Percentiles rank a stretch among this genome's conserved stretches.
These are phyloP conservation scores for Petunia hybrid DNA, from an alignment of 305 asterid species.

Conservation along the genomic window DNA sequence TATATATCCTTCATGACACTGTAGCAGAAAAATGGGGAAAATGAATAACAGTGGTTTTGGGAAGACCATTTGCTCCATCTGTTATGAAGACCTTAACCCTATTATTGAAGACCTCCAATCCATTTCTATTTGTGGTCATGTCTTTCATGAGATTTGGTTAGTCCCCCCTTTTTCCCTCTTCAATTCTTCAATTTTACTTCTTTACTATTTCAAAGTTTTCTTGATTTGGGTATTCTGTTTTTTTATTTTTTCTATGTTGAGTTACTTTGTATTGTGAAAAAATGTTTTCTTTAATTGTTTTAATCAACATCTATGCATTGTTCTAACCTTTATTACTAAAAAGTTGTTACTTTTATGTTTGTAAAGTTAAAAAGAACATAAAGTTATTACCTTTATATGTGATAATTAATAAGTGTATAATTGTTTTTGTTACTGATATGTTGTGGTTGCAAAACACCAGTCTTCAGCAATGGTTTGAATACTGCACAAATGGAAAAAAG, in stretches of 20 bases:
- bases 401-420: neutral
- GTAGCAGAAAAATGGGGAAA: neutral
- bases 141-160: constrained; percentile 95
- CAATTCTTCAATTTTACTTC: no score
- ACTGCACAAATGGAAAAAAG: constrained; percentile 70
- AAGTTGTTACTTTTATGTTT: neutral
- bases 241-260: neutral
- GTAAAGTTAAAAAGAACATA: neutral
- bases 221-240: neutral
- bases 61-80: constrained; percentile 86
- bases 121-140: constrained; percentile 91
- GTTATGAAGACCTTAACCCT: constrained; percentile 96
- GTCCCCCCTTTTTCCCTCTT: constrained; percentile 14
- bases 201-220: neutral
- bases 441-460: constrained; percentile 43
- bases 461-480: constrained; percentile 97
- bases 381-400: neutral
- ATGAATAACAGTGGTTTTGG: constrained; percentile 35
- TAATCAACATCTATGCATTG: constrained; percentile 1
- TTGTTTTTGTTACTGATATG: constrained; percentile 7
- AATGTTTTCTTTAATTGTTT: neutral
- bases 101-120: constrained; percentile 80
- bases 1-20: neutral
- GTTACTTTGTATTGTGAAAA: neutral
- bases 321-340: neutral